These are phyloP conservation scores for Ascobolus immersus DNA, from an alignment of 495 filamentous ascomycete genomes.

Conservation along the genomic window DNA sequence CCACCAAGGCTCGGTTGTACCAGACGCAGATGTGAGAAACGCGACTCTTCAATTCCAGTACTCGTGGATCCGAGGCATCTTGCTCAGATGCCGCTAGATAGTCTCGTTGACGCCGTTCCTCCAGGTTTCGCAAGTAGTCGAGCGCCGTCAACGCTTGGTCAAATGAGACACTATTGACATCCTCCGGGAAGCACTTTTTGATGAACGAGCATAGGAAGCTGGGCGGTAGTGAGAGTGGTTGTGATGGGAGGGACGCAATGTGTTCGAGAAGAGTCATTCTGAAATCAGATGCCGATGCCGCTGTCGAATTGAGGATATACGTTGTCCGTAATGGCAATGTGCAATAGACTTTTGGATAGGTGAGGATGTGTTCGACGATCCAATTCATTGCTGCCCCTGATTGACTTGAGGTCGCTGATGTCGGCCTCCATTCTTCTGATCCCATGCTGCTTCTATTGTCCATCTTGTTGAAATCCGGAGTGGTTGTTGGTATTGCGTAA, in stretches of 20 bases:
- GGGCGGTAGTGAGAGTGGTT: conserved; percentile 40
- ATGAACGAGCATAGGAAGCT: conserved; percentile 42
- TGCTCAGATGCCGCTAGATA: conserved; percentile 16
- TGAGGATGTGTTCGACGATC: conserved; percentile 45
- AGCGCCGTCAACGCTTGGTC: conserved; percentile 43
- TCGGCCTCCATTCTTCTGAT: too few species aligned
- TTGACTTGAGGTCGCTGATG: conserved; percentile 11
- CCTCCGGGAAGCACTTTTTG: conserved; percentile 31
- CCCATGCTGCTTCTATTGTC: conserved; percentile 2
- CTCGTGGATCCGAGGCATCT: conserved; percentile 9
- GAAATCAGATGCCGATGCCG: conserved; percentile 32
- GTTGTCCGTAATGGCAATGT: conserved; percentile 43
- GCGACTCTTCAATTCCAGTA: conserved; percentile 7
- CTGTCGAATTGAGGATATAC: conserved; percentile 42
- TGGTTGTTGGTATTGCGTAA: too few species aligned
- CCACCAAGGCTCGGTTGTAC: conserved; percentile 41
- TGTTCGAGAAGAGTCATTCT: conserved; percentile 35
- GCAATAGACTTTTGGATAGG: conserved; percentile 34
- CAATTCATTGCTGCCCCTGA: conserved; percentile 26
- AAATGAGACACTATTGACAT: conserved; percentile 38
- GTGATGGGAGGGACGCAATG: conserved; percentile 33
- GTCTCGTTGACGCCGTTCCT: conserved; percentile 38
- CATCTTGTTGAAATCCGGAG: too few species aligned
- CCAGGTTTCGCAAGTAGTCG: conserved; percentile 46
- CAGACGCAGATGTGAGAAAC: conserved; percentile 29